phyloP scores from a whole-genome alignment of 2,329 filamentous ascomycete species.

The Fusarium tanahbumbuense region DNA sequence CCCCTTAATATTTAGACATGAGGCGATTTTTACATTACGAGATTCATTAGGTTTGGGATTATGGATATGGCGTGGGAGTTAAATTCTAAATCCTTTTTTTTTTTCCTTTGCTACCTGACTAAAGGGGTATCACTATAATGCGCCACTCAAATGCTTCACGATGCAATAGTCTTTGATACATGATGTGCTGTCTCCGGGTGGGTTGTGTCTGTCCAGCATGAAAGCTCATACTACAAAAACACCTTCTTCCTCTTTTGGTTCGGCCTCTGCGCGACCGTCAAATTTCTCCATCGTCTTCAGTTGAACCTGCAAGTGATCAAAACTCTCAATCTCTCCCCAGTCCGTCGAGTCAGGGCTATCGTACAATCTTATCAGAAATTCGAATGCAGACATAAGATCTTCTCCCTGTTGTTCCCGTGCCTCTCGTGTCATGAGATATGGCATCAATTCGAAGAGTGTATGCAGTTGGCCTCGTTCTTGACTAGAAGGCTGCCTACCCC shows the following conservation, averaged over 20 bases:
- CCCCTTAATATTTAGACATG: slow-evolving; percentile 18
- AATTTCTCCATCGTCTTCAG: slow-evolving; percentile 16
- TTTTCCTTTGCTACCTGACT: slow-evolving; percentile 18
- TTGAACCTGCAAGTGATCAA: slow-evolving; percentile 13
- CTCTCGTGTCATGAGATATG: slow-evolving; percentile 20
- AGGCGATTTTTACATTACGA: slow-evolving; percentile 35
- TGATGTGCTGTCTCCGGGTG: neutral
- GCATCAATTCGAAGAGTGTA: slow-evolving; percentile 12
- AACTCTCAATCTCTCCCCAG: slow-evolving; percentile 26
- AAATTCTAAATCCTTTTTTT: slow-evolving; percentile 27
- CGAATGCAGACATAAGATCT: neutral
- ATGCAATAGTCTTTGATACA: slow-evolving; percentile 4
- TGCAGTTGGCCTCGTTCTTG: neutral
- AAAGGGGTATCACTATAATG: slow-evolving; percentile 30
- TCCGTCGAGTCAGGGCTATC: slow-evolving; percentile 1
- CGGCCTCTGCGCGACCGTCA: slow-evolving; percentile 2
- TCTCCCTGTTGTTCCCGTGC: neutral
- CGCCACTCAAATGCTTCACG: slow-evolving; percentile 29
- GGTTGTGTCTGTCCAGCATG: neutral
- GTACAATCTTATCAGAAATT: slow-evolving; percentile 20
- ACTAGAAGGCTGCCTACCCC: neutral
- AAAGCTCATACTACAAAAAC: slow-evolving; percentile 22
- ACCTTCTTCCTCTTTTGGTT: slow-evolving; percentile 11
- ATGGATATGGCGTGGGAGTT: slow-evolving; percentile 44
- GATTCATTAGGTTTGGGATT: slow-evolving; percentile 33